Evolutionary conservation across 192 early-diverging fungal species (phyloP).

Genomic region (Kickxella alabastrina): DNA sequence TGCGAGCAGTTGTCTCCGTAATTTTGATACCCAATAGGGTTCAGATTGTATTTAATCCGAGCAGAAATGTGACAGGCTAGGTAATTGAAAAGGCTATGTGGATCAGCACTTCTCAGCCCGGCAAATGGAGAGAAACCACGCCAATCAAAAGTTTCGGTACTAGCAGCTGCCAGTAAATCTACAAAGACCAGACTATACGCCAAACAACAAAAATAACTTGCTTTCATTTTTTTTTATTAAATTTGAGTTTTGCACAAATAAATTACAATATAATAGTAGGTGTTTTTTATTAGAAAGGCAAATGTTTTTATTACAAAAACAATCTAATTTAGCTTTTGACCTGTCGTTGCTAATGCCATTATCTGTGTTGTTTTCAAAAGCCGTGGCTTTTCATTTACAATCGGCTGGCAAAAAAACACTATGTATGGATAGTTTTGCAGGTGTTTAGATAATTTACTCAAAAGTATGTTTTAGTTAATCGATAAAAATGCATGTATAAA

Average conservation of each 20-base stretch:
- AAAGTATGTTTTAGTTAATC: background rate
- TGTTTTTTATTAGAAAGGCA: too few relatives aligned
- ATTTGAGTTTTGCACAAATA: too few relatives aligned
- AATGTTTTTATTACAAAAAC: too few relatives aligned
- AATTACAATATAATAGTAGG: too few relatives aligned
- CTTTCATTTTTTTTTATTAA: slow-evolving; percentile 14
- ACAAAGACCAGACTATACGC: slow-evolving; percentile 13
- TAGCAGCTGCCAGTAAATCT: slow-evolving; percentile 8
- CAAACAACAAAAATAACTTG: slow-evolving; percentile 19
- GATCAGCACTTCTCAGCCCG: too few relatives aligned
- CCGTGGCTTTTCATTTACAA: too few relatives aligned
- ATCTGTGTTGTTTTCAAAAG: too few relatives aligned
- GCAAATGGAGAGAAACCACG: too few relatives aligned
- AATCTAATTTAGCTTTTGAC: too few relatives aligned
- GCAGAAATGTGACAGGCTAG: slow-evolving; percentile 13
- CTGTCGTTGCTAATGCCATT: too few relatives aligned
- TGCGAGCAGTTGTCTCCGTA: background rate
- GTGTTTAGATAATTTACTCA: background rate
- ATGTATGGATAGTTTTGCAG: background rate
- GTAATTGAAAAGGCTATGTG: slow-evolving; percentile 16
- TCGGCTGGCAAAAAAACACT: too few relatives aligned
- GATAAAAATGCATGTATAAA: background rate
- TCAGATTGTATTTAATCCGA: slow-evolving; percentile 4
- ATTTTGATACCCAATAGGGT: slow-evolving; percentile 3
- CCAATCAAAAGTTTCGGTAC: background rate